A percentile compares a stretch with the other conserved stretches of the same genome.
These are phyloP conservation scores for Nothophoma quercina DNA, from an alignment of 2,329 filamentous ascomycete species.

Conservation along the genomic window DNA sequence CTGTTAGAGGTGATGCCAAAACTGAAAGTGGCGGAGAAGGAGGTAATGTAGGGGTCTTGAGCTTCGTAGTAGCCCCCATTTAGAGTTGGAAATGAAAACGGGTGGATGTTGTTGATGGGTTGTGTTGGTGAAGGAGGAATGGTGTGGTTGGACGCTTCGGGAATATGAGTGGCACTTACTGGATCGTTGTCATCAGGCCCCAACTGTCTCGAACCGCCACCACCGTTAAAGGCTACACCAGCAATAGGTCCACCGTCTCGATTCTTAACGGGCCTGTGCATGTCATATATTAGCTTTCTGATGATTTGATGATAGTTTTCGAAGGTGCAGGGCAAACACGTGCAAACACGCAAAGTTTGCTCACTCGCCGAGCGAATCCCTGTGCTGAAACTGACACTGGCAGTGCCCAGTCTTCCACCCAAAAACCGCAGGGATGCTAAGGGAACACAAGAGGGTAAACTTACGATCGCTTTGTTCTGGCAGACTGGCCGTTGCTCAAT, in stretches of 20 bases:
- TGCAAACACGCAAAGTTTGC: constrained; percentile 45
- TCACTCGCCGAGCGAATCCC: constrained; percentile 37
- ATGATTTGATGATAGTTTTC: constrained; percentile 31
- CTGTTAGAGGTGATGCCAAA: constrained; percentile 51
- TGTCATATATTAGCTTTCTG: constrained; percentile 41
- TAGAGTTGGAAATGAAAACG: constrained; percentile 39
- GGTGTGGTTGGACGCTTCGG: constrained; percentile 53
- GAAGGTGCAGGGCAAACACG: constrained; percentile 35
- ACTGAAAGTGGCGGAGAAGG: constrained; percentile 46
- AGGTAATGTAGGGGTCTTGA: constrained; percentile 41
- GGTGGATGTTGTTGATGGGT: constrained; percentile 38
- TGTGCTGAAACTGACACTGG: constrained; percentile 37
- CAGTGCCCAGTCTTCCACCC: constrained; percentile 27
- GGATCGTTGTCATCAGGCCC: constrained; percentile 65
- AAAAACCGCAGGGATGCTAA: constrained; percentile 21
- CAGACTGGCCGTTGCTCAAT: constrained; percentile 45
- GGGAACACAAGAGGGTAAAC: constrained; percentile 27
- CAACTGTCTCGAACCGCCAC: constrained; percentile 69
- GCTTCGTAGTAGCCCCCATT: constrained; percentile 43
- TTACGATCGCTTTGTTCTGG: constrained; percentile 50
- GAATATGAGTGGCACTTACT: constrained; percentile 58
- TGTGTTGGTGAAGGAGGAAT: constrained; percentile 48
- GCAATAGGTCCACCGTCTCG: constrained; percentile 69
- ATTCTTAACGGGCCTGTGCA: constrained; percentile 75
- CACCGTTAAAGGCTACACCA: constrained; percentile 64